A percentile compares a stretch with the other conserved stretches of the same genome.
Conservation (phyloP, 139 green algal species). For the Closterium sp. region DNA sequence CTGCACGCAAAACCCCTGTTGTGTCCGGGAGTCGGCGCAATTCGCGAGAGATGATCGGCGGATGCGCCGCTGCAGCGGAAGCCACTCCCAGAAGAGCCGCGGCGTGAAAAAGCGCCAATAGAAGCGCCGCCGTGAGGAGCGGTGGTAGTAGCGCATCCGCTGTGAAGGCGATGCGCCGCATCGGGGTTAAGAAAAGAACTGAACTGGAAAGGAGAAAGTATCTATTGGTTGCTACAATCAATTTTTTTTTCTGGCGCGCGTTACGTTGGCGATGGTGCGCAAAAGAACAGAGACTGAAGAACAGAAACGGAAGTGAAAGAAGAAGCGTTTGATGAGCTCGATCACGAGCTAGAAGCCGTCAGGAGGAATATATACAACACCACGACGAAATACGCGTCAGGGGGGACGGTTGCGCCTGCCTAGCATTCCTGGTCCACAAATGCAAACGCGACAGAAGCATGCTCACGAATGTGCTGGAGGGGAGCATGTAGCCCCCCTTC, state of each 20-base stretch:
- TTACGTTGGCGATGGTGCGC: too few relatives aligned
- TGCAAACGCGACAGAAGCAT: too few relatives aligned
- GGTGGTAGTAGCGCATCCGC: background rate
- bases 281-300: too few relatives aligned
- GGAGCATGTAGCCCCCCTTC: too few relatives aligned
- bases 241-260: too few relatives aligned
- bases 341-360: too few relatives aligned
- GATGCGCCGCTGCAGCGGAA: background rate
- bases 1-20: background rate
- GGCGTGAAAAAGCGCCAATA: background rate
- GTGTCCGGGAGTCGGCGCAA: background rate
- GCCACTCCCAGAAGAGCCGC: background rate
- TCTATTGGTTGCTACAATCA: too few relatives aligned
- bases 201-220: background rate
- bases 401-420: background rate
- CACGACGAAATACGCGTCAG: too few relatives aligned
- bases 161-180: background rate
- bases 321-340: too few relatives aligned
- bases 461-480: too few relatives aligned
- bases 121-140: background rate
- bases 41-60: background rate
- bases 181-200: background rate
- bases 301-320: too few relatives aligned
- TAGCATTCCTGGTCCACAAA: background rate
- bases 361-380: too few relatives aligned